phyloP scores from a whole-genome alignment of 345 rosid genomes.

The sweet orange (Citrus sinensis) region DNA sequence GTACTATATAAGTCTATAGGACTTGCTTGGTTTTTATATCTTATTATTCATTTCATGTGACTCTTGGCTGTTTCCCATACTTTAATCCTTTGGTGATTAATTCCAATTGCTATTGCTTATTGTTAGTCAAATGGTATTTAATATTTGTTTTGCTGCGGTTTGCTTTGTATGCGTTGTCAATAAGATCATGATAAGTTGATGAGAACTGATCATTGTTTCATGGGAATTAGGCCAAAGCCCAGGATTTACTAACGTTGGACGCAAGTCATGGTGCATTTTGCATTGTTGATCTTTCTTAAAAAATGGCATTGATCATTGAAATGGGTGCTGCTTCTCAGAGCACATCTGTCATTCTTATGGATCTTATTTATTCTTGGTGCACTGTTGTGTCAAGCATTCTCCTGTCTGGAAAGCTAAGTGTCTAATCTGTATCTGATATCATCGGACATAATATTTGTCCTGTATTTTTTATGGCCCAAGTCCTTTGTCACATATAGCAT shows the following conservation, averaged over 20 bases:
- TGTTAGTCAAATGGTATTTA: not conserved
- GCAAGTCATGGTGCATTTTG: not conserved
- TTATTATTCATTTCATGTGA: not conserved
- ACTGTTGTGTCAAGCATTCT: not conserved
- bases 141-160: not conserved
- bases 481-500: not conserved
- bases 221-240: constrained; percentile 1
- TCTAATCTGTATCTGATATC: not conserved
- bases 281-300: not conserved
- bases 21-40: not conserved
- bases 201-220: not conserved
- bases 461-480: not conserved
- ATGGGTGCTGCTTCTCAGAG: not conserved
- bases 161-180: not conserved
- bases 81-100: not conserved
- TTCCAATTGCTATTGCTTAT: not conserved
- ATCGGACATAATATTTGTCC: not conserved
- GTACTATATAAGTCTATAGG: not conserved
- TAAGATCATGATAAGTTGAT: not conserved
- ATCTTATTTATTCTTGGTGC: not conserved
- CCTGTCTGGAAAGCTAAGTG: not conserved
- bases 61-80: not conserved
- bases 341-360: not conserved
- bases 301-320: not conserved
- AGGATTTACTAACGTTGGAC: not conserved